Percentiles rank a stretch among this genome's conserved stretches.
Conservation (phyloP, 2,329 filamentous ascomycete species). For the Fusarium virguliforme region DNA sequence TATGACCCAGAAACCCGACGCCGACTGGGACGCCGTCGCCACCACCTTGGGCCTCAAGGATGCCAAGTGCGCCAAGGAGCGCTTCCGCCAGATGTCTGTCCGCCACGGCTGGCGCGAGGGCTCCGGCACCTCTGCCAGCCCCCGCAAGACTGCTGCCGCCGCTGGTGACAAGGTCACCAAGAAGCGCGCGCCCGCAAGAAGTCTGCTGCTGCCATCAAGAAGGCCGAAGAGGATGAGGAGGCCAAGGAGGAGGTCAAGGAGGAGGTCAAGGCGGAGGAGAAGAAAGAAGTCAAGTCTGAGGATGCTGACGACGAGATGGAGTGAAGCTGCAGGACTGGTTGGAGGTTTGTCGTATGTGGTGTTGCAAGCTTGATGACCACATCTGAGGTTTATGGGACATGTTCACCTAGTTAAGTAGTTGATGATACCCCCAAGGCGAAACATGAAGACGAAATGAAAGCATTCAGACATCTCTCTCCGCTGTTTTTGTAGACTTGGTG, state of each 20-base stretch:
- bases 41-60: slow-evolving; percentile 57
- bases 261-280: slow-evolving; percentile 31
- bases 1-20: slow-evolving; percentile 59
- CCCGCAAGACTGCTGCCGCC: slow-evolving; percentile 11
- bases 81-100: slow-evolving; percentile 60
- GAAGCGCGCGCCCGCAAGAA: slow-evolving; percentile 55
- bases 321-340: neutral
- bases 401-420: neutral
- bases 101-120: slow-evolving; percentile 59
- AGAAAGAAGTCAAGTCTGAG: slow-evolving; percentile 11
- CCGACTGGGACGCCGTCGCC: slow-evolving; percentile 61
- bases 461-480: neutral
- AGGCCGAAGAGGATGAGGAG: slow-evolving; percentile 50
- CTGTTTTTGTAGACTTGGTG: neutral
- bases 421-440: slow-evolving; percentile 3
- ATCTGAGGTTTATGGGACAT: slow-evolving; percentile 18
- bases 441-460: neutral
- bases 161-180: slow-evolving; percentile 52
- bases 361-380: slow-evolving; percentile 4
- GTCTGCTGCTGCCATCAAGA: slow-evolving; percentile 42
- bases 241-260: slow-evolving; percentile 35
- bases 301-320: slow-evolving; percentile 16
- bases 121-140: neutral
- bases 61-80: slow-evolving; percentile 61
- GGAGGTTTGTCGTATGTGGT: slow-evolving; percentile 6